Evolutionary conservation across 148 eudicot genomes (phyloP), one percentile per base, ranked within the genome.

Genomic region (Mesembryanthemum crystallinum): DNA sequence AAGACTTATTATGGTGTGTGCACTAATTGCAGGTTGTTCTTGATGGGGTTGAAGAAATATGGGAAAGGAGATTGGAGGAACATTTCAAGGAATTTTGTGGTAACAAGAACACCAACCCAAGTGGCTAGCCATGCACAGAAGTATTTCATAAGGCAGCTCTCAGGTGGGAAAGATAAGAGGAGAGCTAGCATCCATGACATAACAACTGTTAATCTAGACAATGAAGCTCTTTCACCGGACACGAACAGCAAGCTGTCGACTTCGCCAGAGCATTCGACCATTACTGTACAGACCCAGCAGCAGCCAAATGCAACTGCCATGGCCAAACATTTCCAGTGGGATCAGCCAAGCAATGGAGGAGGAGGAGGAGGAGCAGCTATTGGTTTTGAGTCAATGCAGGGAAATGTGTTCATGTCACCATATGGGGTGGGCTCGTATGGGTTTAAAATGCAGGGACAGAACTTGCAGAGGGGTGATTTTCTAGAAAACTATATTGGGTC

Each of bases 51-150:
- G 18, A 86, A 88, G 75, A 96, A 96, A 86, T 89, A 96, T 69
- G 99, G 99, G 47, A 96, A 96, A 73, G 99, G 99, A 8, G 99
- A 96, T 55, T 96, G 99, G 99, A 88, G 99, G 81, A 96, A 96
- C 86, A 96, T 96, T 24, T 96, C 99, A 0, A 84, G 99, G 66
- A 91, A 92, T 45, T 96, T 78, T 51, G 99, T 96, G 80, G 85
- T 87, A 8, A 89, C 92, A 8, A 85, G 99, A 72, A 96, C 99
- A 30, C 98, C 99, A 32, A 96, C 99, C 17, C 99, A 96, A 77
- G 99, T 96, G 11, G 99, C 99, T 14, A 96, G 99, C 79, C 99
- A 96, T 79, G 99, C 99, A 69, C 99, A 96, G 63, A 96, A 96
- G 77, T 96, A 96, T 84, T 96, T 89, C 86, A 88, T 93, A 60